Percentiles rank a stretch among this genome's conserved stretches.
These are phyloP conservation scores for Xylaria sp. DNA, from an alignment of 2,329 filamentous ascomycete species.

Conservation along the genomic window DNA sequence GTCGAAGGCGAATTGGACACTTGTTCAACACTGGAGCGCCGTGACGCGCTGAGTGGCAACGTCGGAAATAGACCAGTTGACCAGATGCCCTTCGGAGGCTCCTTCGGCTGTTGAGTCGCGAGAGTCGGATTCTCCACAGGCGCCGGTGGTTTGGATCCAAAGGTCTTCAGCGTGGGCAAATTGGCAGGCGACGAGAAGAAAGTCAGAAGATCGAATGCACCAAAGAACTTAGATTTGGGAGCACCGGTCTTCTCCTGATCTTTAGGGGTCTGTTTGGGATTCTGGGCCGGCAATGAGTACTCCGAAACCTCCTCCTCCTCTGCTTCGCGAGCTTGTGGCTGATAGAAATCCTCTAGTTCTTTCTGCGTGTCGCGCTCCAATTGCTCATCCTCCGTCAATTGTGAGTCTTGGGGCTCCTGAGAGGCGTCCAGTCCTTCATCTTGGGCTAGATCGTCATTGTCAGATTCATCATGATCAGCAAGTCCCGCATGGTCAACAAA, in stretches of 20 bases:
- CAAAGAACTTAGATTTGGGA: conserved; percentile 26
- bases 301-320: conserved; percentile 33
- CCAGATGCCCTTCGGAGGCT: conserved; percentile 28
- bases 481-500: conserved; percentile 9
- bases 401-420: conserved; percentile 1
- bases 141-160: conserved; percentile 14
- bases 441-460: background rate
- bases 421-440: background rate
- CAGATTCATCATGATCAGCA: conserved; percentile 8
- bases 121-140: conserved; percentile 11
- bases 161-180: conserved; percentile 32
- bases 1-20: conserved; percentile 37
- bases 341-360: conserved; percentile 3
- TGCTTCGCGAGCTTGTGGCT: conserved; percentile 3
- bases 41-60: conserved; percentile 34
- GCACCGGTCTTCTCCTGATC: conserved; percentile 23
- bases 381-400: background rate
- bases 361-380: conserved; percentile 1
- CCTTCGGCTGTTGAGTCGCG: conserved; percentile 20
- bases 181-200: conserved; percentile 55
- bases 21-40: conserved; percentile 28
- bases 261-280: conserved; percentile 18
- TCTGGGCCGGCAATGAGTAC: conserved; percentile 41
- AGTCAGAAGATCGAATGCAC: conserved; percentile 43
- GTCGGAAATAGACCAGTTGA: conserved; percentile 31